Evolutionary conservation across 805 yeast species (phyloP).

Genomic region (Cyberlindnera petersonii): DNA sequence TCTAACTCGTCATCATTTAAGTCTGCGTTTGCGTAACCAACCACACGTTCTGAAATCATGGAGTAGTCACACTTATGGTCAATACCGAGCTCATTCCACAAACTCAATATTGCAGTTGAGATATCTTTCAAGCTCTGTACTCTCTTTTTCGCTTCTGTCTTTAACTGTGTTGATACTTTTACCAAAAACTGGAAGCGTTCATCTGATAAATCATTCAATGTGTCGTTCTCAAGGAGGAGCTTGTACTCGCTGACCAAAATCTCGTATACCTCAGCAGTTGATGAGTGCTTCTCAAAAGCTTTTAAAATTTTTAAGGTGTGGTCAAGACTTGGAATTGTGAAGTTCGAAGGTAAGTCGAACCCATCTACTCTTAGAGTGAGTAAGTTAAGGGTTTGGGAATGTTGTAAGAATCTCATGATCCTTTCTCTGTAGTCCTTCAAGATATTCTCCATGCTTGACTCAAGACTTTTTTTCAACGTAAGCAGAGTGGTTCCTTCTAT

Average conservation of each 20-base stretch:
- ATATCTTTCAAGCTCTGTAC: slow-evolving; percentile 7
- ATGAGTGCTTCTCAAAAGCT: slow-evolving; percentile 5
- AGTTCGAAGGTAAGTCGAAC: background rate
- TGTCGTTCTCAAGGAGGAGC: slow-evolving; percentile 20
- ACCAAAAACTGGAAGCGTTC: slow-evolving; percentile 9
- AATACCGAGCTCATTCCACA: slow-evolving; percentile 26
- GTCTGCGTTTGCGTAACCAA: slow-evolving; percentile 7
- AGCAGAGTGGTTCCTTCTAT: slow-evolving; percentile 31
- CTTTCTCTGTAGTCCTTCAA: slow-evolving; percentile 30
- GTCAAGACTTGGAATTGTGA: slow-evolving; percentile 20
- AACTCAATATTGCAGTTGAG: slow-evolving; percentile 13
- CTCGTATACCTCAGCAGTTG: slow-evolving; percentile 20
- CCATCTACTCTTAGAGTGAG: slow-evolving; percentile 12
- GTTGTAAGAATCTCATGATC: slow-evolving; percentile 23
- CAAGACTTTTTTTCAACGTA: slow-evolving; percentile 31
- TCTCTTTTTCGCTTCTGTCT: slow-evolving; percentile 22
- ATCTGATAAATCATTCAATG: slow-evolving; percentile 25
- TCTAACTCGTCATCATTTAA: slow-evolving; percentile 6
- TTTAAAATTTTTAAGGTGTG: slow-evolving; percentile 8
- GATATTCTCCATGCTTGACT: slow-evolving; percentile 30
- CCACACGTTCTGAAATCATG: slow-evolving; percentile 20
- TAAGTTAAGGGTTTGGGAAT: slow-evolving; percentile 6
- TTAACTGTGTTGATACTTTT: slow-evolving; percentile 10
- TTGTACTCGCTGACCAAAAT: slow-evolving; percentile 18
- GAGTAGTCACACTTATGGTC: slow-evolving; percentile 19